Evolutionary conservation across 1,139 yeast species (phyloP), one percentile per base, ranked within the genome.

Genomic region (Saccharomyces pastorianus): DNA sequence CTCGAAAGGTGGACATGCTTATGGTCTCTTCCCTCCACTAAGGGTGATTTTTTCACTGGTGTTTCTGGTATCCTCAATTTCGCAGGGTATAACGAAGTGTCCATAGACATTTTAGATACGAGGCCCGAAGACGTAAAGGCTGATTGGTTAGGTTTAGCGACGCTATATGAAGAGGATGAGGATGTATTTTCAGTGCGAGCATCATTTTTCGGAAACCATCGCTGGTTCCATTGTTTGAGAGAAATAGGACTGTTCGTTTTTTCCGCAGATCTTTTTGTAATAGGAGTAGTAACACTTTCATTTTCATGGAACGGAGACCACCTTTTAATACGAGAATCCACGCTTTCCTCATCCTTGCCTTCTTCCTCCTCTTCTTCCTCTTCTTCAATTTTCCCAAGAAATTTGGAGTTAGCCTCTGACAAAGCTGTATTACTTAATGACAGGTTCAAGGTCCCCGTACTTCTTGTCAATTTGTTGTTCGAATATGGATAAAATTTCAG

Each of bases 11-110:
- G 52, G 14, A 28, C 42, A 47, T 52, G 51, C 9, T 31, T 25
- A 23, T 55, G 56, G 38, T 52, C 51, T 27, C 52, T 50, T 31
- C 56, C 58, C n/a, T 63, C 65, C 48, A 59, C 55, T 51, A 63
- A 51, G 17, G 70, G 71, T 14, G 68, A 64, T 56, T 61, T 66
- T 50, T 66, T 68, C 31, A 65, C 63, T 5, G 72, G 72, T 14
- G 72, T 69, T 51, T 66, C 65, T 3, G 71, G 72, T n/a, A 65
- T 64, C 11, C 56, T 52, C 23, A 62, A 53, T 51, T 32, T 64
- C 25, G 60, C 61, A 7, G 68, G 64, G 34, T 58, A 59, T 38
- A 56, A 51, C 6, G 58, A 46, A 31, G 51, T 46, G 7, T 49
- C 50, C 51, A 56, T 56, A 6, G 57, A 47, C 47, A 62, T 56